These are phyloP conservation scores for Actinidia chinensis DNA, from an alignment of 179 eudicot genomes.

Conservation along the genomic window DNA sequence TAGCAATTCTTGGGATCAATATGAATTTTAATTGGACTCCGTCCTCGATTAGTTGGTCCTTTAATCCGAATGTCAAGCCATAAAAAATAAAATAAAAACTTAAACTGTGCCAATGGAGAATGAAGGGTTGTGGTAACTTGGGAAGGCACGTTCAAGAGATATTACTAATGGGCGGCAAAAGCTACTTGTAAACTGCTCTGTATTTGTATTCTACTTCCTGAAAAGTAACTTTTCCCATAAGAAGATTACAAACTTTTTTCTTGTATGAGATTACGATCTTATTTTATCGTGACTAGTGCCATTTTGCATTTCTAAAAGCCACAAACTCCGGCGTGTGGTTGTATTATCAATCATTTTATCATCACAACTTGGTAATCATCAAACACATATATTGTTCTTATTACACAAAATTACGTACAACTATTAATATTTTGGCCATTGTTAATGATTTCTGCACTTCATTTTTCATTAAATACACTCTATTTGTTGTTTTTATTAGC, in stretches of 20 bases:
- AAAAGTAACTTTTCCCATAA: neutral
- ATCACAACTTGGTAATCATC: neutral
- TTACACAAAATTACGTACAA: no score
- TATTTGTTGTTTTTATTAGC: no score
- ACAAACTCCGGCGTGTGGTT: constrained; percentile 7
- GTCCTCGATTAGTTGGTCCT: no score
- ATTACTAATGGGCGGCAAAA: neutral
- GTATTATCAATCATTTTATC: neutral
- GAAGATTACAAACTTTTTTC: neutral
- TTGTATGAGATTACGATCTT: neutral
- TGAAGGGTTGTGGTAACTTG: no score
- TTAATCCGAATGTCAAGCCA: no score
- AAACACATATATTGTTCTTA: no score
- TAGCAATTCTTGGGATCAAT: no score
- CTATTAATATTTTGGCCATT: no score
- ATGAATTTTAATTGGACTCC: no score
- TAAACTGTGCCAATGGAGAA: no score
- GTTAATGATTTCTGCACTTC: no score
- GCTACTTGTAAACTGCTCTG: neutral
- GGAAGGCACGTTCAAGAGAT: neutral
- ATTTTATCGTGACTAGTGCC: neutral
- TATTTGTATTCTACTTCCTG: neutral
- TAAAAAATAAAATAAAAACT: neutral
- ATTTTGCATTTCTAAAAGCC: constrained; percentile 7
- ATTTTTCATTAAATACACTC: no score